phyloP scores from a whole-genome alignment of 495 filamentous ascomycete species.

The Penicillium psychrofluorescens region DNA sequence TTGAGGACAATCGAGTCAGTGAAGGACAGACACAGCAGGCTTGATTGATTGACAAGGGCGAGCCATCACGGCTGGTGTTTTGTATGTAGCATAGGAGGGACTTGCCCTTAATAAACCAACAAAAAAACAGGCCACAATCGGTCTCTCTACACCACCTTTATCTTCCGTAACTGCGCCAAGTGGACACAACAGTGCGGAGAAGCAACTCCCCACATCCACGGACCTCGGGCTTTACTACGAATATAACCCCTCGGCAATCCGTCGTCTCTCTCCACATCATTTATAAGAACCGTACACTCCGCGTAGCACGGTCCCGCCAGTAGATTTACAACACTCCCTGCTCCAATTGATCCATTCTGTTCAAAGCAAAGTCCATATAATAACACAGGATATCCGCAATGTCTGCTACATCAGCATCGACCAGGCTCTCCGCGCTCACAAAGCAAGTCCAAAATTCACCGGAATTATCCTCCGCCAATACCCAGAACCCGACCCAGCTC shows the following conservation, averaged over 20 bases:
- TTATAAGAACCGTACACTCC: too few species aligned
- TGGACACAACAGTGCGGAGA: too few species aligned
- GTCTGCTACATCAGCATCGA: not conserved
- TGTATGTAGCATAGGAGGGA: slow-evolving; percentile 12
- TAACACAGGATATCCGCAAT: too few species aligned
- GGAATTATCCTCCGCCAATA: slow-evolving; percentile 1
- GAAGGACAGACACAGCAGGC: not conserved
- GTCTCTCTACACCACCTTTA: slow-evolving; percentile 6
- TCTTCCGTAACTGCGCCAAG: not conserved
- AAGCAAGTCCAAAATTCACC: not conserved
- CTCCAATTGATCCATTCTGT: too few species aligned
- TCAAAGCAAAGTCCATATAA: too few species aligned
- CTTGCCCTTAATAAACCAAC: slow-evolving; percentile 12
- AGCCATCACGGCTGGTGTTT: not conserved
- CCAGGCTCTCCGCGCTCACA: slow-evolving; percentile 7
- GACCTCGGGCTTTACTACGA: too few species aligned
- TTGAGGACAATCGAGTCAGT: not conserved
- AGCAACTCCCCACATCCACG: too few species aligned
- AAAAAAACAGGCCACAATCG: slow-evolving; percentile 17
- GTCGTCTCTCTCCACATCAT: too few species aligned
- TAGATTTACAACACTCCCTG: too few species aligned
- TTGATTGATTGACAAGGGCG: too few species aligned
- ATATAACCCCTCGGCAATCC: too few species aligned
- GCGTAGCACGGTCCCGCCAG: too few species aligned
- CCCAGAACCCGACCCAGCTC: slow-evolving; percentile 24